Evolutionary conservation across 441 rosid genomes (phyloP).

Genomic region (Gossypium schwendimanii): DNA sequence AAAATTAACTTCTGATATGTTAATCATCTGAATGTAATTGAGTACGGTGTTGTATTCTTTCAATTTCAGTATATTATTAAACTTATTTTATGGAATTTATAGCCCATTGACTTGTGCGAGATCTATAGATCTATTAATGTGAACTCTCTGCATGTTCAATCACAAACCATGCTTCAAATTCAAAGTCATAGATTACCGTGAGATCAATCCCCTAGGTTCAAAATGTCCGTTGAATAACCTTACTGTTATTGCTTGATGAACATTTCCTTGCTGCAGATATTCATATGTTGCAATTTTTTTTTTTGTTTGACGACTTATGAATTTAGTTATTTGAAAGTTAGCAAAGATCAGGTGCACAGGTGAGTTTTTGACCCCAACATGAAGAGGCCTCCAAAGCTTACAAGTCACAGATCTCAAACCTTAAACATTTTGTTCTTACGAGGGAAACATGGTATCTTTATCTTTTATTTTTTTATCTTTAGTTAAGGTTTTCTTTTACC

Average conservation of each 20-base stretch:
- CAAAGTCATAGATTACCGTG: neutral
- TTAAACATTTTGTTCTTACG: neutral
- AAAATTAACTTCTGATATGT: neutral
- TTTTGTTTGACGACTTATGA: neutral
- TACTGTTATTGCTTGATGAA: neutral
- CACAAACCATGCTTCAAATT: neutral
- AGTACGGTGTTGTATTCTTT: slow-evolving; percentile 7
- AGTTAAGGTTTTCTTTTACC: no score
- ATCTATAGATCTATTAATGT: neutral
- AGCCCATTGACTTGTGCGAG: neutral
- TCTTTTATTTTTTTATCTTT: no score
- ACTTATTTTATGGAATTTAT: neutral
- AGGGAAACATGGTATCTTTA: neutral
- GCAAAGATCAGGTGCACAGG: neutral
- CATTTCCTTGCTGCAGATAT: neutral
- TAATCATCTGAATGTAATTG: neutral
- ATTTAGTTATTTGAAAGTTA: neutral
- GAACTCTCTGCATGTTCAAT: neutral
- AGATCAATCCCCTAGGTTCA: neutral
- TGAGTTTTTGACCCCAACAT: neutral
- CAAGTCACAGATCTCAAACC: neutral
- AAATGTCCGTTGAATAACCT: neutral
- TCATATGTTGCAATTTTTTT: neutral
- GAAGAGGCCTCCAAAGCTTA: neutral
- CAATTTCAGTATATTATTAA: neutral